Evolutionary conservation across 2,329 filamentous ascomycete genomes (phyloP), one percentile per base, ranked within the genome.

Genomic region (Drechmeria coniospora): DNA sequence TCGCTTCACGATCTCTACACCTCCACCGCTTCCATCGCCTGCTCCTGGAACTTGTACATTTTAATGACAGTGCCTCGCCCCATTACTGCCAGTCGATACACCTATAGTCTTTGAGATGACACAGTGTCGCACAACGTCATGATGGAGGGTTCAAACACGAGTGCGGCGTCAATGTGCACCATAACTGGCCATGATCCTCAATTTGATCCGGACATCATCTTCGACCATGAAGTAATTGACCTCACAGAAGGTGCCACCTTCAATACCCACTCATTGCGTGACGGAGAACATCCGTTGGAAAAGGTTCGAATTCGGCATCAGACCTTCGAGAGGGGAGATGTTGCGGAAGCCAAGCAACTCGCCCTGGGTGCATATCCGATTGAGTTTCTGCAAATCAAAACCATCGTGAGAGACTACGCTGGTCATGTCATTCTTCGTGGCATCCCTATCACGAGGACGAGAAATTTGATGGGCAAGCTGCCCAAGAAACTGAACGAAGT

Each of bases 401-500:
- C 40, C 1, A 57, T 68, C 21, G 45, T 61, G 13, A 37, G 51
- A 15, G 27, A 44, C 17, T 23, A 18, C 0, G 28, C 28, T 0
- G 42, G 46, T 0, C 29, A 41, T 0, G 28, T 44, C n/a, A 39
- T 37, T 1, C 35, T 63, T 6, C 49, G 55, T 2, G 62, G 62
- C 0, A 35, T 50, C 1, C 52, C 54, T 0, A 58, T 54, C 15
- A 38, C 48, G 0, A 45, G 57, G 11, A 51, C 47, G 0, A 37
- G 50, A 0, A 40, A 50, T 0, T 35, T 62, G 11, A 26, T 39
- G 4, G 57, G 51, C 0, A 49, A 52, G 23, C 39, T 66, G 1
- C 48, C 46, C 0, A 45, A 46, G 8, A 55, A 59, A 13, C 15
- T 44, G 0, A 62, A 63, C 19, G 63, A 66, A 27, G 36, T 63